Base-by-base conservation (phyloP, 495 filamentous ascomycete genomes). In the Hypoxylon trugodes region DNA sequence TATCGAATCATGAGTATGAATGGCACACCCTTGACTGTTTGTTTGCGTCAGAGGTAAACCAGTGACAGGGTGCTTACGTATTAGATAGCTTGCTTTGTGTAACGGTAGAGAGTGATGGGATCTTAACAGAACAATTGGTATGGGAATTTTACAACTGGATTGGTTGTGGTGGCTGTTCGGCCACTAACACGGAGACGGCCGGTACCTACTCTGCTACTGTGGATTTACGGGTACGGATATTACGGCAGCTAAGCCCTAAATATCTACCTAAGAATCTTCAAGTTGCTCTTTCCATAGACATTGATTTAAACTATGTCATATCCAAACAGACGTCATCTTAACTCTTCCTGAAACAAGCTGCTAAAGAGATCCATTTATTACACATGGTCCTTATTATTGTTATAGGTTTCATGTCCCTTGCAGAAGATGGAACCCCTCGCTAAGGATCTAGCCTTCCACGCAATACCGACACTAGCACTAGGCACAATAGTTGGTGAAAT, bases 11-110 rank as follows among this genome's bases (percentile, higher is more conserved):
- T 40, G 21, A 25, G 32, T 35, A 54, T 47, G 33, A 24, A 58
- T 41, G 48, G 46, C 48, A 53, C 41, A 36, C 19, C 36, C 8
- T 43, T 54, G 30, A 40, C 18, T 37, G 13, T 21, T 51, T 4
- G 45, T 43, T 64, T 46, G 53, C 52, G 53, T 58, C 47, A 51
- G 61, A 64, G 26, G 16, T 7, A 28, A 21, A 25, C 3, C 48
- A 53, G 50, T 62, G 50, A 62, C 45, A 62, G 36, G 59, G 36
- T 51, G 48, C 36, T 59, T 65, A 65, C 49, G 62, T 65, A 66
- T 55, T 42, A 50, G 30, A 13, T 5, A 33, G 33, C 45, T n/a
- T 52, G 15, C 24, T 50, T 55, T 33, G 62, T 66, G 62, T 50
- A 48, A 66, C 42, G 25, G 2, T 24, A 18, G 26, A 38, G 25